A percentile compares a stretch with the other conserved stretches of the same genome.
These are phyloP conservation scores for Saccharomycopsis sp. DNA, from an alignment of 805 yeast species.

Conservation along the genomic window DNA sequence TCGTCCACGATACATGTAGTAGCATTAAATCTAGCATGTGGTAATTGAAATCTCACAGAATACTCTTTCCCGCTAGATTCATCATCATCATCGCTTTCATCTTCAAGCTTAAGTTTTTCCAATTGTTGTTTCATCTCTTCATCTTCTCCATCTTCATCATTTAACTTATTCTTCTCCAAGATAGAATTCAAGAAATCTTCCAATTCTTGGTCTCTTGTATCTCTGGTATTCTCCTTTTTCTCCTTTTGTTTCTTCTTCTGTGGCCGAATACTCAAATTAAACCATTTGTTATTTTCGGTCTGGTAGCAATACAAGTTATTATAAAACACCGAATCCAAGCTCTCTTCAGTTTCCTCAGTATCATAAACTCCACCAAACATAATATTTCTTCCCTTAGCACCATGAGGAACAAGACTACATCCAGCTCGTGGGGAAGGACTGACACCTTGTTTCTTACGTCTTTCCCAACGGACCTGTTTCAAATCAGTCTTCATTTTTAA, in stretches of 20 bases:
- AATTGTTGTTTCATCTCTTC: constrained; percentile 29
- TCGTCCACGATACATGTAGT: constrained; percentile 82
- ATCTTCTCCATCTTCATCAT: constrained; percentile 44
- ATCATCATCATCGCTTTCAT: constrained; percentile 29
- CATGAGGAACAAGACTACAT: constrained; percentile 76
- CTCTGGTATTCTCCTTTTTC: constrained; percentile 34
- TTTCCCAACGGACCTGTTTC: constrained; percentile 70
- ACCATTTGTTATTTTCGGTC: constrained; percentile 85
- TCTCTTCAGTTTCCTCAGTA: constrained; percentile 91
- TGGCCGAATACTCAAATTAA: constrained; percentile 56
- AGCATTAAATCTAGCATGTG: constrained; percentile 87
- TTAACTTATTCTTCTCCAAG: constrained; percentile 63
- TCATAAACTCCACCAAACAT: constrained; percentile 95
- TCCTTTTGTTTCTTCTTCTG: constrained; percentile 46
- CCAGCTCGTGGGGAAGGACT: constrained; percentile 95
- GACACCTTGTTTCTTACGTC: constrained; percentile 82
- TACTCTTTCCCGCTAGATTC: constrained; percentile 38
- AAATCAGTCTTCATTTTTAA: constrained; percentile 83
- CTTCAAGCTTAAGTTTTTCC: constrained; percentile 33
- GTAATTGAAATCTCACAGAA: constrained; percentile 54
- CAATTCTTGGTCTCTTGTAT: constrained; percentile 64
- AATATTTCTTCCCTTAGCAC: constrained; percentile 72
- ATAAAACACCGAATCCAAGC: constrained; percentile 75
- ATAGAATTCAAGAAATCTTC: constrained; percentile 74
- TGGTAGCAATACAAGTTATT: constrained; percentile 79